phyloP scores from a whole-genome alignment of 495 filamentous ascomycete species.

The Sordaria brevicollis region DNA sequence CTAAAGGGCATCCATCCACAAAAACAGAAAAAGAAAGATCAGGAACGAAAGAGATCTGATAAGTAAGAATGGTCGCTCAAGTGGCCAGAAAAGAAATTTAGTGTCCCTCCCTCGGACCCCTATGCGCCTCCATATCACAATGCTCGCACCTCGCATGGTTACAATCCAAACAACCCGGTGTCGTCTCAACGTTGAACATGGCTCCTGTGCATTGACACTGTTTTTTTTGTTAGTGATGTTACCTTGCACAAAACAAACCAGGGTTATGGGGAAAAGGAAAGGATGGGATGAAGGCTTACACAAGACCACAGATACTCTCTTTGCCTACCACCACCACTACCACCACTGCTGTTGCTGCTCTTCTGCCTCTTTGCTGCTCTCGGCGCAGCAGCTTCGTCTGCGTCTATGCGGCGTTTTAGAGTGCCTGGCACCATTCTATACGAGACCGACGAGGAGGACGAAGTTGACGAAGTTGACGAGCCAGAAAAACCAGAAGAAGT shows the following conservation, averaged over 20 bases:
- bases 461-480: no score
- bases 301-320: constrained; percentile 2
- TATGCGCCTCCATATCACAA: background rate
- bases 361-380: constrained; percentile 1
- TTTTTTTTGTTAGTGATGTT: background rate
- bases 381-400: background rate
- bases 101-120: background rate
- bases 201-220: constrained; percentile 1
- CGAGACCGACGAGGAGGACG: background rate
- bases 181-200: background rate
- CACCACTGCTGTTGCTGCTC: no score
- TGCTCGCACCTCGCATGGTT: background rate
- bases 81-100: background rate
- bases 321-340: background rate
- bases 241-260: background rate
- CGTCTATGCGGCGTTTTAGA: background rate
- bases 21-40: background rate
- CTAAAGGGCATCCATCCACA: background rate
- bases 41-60: background rate
- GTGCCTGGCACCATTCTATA: background rate
- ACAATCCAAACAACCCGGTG: constrained; percentile 1
- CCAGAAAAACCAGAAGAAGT: background rate
- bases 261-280: background rate
- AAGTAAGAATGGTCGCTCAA: background rate
- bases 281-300: constrained; percentile 5